These are phyloP conservation scores for Ambrosiella beaveri DNA, from an alignment of 2,329 filamentous ascomycete species.

Conservation along the genomic window DNA sequence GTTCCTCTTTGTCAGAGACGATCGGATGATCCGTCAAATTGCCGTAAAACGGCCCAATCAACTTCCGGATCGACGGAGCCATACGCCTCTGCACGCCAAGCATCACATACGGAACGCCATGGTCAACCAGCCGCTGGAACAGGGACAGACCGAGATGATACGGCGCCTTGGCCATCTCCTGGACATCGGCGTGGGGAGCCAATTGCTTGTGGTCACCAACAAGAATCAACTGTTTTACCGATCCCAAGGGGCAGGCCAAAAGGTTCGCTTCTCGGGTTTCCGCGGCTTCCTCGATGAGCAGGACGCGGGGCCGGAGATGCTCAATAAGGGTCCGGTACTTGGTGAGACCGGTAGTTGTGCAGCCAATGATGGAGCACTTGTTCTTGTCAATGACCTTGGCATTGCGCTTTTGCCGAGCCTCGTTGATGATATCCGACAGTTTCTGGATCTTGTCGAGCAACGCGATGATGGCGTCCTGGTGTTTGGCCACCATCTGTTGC, in stretches of 20 bases:
- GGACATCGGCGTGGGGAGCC: conserved; percentile 48
- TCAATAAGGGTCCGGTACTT: conserved; percentile 61
- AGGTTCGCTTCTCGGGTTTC: conserved; percentile 53
- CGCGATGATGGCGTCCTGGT: conserved; percentile 30
- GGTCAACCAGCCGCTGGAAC: conserved; percentile 60
- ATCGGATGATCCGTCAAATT: conserved; percentile 27
- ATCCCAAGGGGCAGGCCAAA: conserved; percentile 32
- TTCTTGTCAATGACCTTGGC: conserved; percentile 22
- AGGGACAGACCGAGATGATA: conserved; percentile 57
- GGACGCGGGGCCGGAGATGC: conserved; percentile 45
- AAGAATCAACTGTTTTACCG: conserved; percentile 35
- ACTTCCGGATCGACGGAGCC: conserved; percentile 27
- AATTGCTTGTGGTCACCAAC: conserved; percentile 72
- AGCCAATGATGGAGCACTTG: conserved; percentile 33
- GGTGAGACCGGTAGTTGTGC: conserved; percentile 63
- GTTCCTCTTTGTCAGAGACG: conserved; percentile 20
- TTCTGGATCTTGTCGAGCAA: conserved; percentile 23
- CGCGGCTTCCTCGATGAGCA: conserved; percentile 66
- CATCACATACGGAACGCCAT: conserved; percentile 44
- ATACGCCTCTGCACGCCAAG: conserved; percentile 50
- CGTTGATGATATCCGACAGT: conserved; percentile 28
- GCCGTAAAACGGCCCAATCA: conserved; percentile 32
- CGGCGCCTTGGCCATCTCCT: conserved; percentile 38
- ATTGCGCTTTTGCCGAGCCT: conserved; percentile 42
- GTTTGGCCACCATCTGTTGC: conserved; percentile 29